Evolutionary conservation across 495 filamentous ascomycete species (phyloP), one percentile per base, ranked within the genome.

Genomic region (Evansstolkia leycettana): DNA sequence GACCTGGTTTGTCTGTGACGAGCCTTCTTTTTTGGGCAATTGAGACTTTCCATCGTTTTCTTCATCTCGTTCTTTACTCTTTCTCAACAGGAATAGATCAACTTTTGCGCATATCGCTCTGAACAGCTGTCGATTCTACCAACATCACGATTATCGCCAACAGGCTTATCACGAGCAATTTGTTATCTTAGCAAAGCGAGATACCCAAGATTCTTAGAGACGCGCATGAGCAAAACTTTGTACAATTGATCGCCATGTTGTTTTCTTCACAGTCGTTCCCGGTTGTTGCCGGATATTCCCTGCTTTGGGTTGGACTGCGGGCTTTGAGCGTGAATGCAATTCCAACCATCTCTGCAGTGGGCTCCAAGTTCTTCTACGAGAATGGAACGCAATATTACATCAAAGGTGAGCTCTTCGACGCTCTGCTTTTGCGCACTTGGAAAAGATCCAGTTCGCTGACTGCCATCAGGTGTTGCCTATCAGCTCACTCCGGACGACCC

Each of bases 291-390:
- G 37, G 43, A 11, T 34, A 43, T 18, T 50, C 49, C 15, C 35
- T 58, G 45, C 41, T 62, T 34, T 41, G 59, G 34, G 51, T 47
- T 16, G 48, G 48, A 33, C 33, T 62, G 20, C 48, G 53, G 34
- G 45, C 47, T 26, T 36, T 43, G 17, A 38, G 42, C 0, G 53
- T 48, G 24, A 38, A 36, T 35, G 60, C 60, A 13, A 50, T 69
- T 24, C 62, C 74, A 19, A 70, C 72, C 23, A 80, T 92, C 46
- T 69, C 71, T 10, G 65, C 71, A 14, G 74, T 80, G 17, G 84
- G 84, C n/a, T 73, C 77, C 55, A 92, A 90, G 57, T 84, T 92
- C 65, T 90, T 88, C 61, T 76, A 72, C 36, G 72, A 65, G 42
- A 70, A 84, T 56, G 82, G 84, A 37, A 65, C 73, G 11, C 83